Conservation (phyloP, 2,329 filamentous ascomycete species). For the Arthrocladium fulminans region DNA sequence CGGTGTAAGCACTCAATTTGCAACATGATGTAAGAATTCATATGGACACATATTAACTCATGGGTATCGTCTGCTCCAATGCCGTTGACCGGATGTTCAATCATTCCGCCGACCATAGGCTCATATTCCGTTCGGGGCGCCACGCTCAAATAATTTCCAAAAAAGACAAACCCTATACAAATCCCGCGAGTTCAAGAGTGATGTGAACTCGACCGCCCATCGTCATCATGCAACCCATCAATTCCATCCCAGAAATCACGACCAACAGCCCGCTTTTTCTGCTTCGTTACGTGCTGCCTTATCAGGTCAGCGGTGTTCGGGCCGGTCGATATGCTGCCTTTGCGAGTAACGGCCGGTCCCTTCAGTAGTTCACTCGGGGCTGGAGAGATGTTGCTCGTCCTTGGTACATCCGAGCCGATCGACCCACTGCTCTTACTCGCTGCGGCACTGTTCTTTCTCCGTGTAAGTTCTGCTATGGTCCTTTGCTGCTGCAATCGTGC, state of each 20-base stretch:
- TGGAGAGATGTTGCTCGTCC: too few relatives aligned
- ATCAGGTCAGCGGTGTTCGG: neutral
- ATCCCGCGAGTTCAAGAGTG: neutral
- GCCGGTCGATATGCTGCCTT: neutral
- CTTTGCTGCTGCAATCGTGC: neutral
- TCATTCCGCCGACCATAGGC: too few relatives aligned
- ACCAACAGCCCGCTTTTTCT: neutral
- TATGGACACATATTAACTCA: neutral
- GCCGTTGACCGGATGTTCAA: too few relatives aligned
- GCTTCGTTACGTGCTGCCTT: conserved; percentile 3
- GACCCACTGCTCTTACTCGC: neutral
- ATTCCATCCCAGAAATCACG: conserved; percentile 1
- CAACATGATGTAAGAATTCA: too few relatives aligned
- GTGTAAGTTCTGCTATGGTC: conserved; percentile 6
- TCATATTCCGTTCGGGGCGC: neutral
- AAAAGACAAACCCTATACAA: neutral
- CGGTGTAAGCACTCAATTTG: too few relatives aligned
- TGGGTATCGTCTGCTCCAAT: too few relatives aligned
- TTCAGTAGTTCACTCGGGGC: too few relatives aligned
- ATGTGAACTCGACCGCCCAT: neutral
- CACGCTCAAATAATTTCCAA: neutral
- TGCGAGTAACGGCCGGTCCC: too few relatives aligned
- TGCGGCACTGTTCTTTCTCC: neutral
- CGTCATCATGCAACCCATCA: neutral
- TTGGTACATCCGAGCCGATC: neutral